A percentile compares a stretch with the other conserved stretches of the same genome.
Evolutionary conservation across 345 rosid genomes (phyloP).

Genomic region (Salix brachista): DNA sequence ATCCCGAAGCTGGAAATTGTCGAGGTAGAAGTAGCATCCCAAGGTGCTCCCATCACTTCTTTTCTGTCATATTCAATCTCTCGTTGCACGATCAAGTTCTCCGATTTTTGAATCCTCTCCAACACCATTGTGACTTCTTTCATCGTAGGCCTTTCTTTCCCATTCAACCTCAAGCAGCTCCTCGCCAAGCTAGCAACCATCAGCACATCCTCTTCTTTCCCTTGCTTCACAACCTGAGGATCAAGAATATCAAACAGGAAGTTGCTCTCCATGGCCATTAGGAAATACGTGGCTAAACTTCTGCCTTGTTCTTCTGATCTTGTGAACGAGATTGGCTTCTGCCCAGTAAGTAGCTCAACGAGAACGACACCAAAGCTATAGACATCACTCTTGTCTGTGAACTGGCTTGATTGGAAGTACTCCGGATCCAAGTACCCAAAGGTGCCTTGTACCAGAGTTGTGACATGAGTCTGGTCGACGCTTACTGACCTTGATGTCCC

Average conservation of each 20-base stretch:
- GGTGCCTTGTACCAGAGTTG: not conserved
- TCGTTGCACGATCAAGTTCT: not conserved
- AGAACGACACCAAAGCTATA: not conserved
- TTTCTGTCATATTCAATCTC: not conserved
- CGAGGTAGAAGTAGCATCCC: not conserved
- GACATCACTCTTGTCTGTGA: not conserved
- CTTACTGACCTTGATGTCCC: not conserved
- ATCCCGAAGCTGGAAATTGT: too few species aligned
- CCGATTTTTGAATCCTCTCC: not conserved
- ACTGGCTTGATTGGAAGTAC: not conserved
- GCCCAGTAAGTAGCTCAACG: too few species aligned
- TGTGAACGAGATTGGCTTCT: not conserved
- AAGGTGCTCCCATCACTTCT: not conserved
- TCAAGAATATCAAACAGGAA: not conserved
- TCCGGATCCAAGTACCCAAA: not conserved
- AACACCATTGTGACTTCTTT: slow-evolving; percentile 5
- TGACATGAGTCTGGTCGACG: not conserved
- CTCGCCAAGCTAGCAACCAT: not conserved
- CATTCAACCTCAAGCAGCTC: not conserved
- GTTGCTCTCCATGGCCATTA: not conserved
- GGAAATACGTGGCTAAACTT: not conserved
- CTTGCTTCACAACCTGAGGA: not conserved
- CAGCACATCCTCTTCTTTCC: not conserved
- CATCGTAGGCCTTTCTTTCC: slow-evolving; percentile 9
- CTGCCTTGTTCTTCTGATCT: not conserved